Evolutionary conservation across 441 rosid genomes (phyloP), one percentile per base, ranked within the genome.

Genomic region (Euphorbia celastroides): DNA sequence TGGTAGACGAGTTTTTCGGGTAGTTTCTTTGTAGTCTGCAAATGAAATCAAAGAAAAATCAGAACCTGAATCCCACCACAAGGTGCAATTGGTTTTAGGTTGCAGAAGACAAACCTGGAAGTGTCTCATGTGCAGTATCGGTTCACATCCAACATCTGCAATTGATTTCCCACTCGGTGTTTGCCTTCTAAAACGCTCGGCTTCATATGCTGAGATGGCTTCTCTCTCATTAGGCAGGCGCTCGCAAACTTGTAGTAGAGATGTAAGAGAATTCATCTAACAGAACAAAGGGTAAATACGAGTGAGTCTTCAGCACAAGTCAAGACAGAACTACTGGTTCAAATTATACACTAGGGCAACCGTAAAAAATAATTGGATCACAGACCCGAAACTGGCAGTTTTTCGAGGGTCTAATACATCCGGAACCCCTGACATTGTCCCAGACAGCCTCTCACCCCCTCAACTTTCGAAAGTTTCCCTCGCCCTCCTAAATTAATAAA

Each of bases 111-210:
- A 59, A 26, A 89, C 97, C 90, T 91, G 99, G 83, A 93, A 93
- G 79, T 91, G 88, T 70, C 99, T 84, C 99, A 93, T 93, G 83
- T 93, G 96, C 74, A 93, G 79, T 71, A 93, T 89, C 2, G 99
- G 97, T 79, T 93, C 86, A 64, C 99, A 91, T 38, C 99, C 99
- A 12, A 91, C 90, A 70, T 91, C 97, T 11, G 97, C 96, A 22
- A 93, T 82, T 17, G 86, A 83, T 79, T 88, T 93, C 60, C 99
- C 99, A 28, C 73, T 80, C 11, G 79, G 93, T 22, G 97, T 88
- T 69, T n/a, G n/a, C n/a, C n/a, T n/a, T n/a, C n/a, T n/a, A n/a
- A n/a, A n/a, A n/a, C n/a, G 75, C 62, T 81, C 90, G 0, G 99
- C 94, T 79, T 82, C 81, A 72, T 80, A 91, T 23, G 83, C 77